Conservation (phyloP, 768 basidiomycete genomes). For the Collybia sp. region DNA sequence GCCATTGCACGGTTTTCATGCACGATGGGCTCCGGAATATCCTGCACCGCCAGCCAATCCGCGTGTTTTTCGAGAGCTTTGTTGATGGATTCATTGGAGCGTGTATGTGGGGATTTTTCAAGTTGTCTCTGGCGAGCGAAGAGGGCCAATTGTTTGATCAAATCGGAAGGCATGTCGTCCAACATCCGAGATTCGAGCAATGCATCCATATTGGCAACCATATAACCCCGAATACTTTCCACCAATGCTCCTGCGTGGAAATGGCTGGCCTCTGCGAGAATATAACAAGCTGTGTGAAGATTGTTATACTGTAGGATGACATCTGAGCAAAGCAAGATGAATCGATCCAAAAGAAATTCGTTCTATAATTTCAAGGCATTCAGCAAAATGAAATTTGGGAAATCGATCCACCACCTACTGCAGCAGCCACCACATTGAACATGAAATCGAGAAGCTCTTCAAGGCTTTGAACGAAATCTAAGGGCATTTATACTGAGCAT, state of each 20-base stretch:
- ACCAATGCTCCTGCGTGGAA: conserved; percentile 69
- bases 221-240: conserved; percentile 71
- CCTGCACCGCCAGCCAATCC: conserved; percentile 69
- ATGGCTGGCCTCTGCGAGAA: conserved; percentile 79
- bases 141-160: conserved; percentile 62
- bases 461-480: conserved; percentile 57
- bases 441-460: conserved; percentile 84
- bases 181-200: conserved; percentile 79
- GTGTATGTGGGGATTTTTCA: conserved; percentile 59
- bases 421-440: conserved; percentile 81
- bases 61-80: conserved; percentile 55
- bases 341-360: conserved; percentile 82
- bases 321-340: conserved; percentile 78
- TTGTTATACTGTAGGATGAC: conserved; percentile 66
- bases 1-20: conserved; percentile 17
- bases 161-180: conserved; percentile 62
- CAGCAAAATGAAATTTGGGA: not conserved
- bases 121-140: conserved; percentile 58
- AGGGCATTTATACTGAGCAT: not conserved
- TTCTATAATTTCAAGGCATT: conserved; percentile 42
- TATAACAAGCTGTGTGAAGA: conserved; percentile 70
- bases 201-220: conserved; percentile 80
- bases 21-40: conserved; percentile 57
- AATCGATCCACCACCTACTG: conserved; percentile 43
- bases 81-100: conserved; percentile 48